Base-by-base conservation (phyloP, 2,329 filamentous ascomycete species). In the Tolypocladium endophyticum region DNA sequence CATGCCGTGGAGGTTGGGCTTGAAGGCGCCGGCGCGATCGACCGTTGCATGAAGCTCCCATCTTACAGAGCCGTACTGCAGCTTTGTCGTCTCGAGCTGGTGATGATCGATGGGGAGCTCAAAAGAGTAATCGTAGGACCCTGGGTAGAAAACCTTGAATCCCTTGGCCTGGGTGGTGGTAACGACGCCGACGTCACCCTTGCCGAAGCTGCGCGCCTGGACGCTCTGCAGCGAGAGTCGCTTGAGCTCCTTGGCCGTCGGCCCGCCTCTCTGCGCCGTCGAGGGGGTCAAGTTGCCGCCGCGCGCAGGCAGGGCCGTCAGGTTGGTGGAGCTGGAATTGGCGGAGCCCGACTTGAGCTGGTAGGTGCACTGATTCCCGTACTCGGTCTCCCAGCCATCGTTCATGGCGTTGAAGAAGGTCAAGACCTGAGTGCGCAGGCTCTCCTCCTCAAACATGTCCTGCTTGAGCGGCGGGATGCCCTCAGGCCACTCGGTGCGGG, bases 401-500 rank as follows among this genome's bases (percentile, higher is more conserved):
- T 85, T 82, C 69, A 82, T 77, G 55, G 89, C 88, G 68, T 97
- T 95, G 79, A 97, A 99, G 71, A 97, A 97, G 0, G 88, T 93
- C 74, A 91, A 86, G 23, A 86, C 93, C 69, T 97, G 92, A 47
- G 89, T 93, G 73, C 95, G 87, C 61, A 97, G 81, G 4, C 87
- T 90, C 65, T 94, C 89, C 63, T 90, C 89, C 70, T 97, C 92
- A 67, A 85, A 88, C 58, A 90, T 86, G 47, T 96, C 89, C 1
- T 87, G 82, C 72, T 96, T 96, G 60, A 87, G 82, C 0, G 92
- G 92, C 3, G 94, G 93, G 36, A 97, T 94, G 57, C 92, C 91
- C 77, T 97, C 94, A 20, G 94, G 93, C 94, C 94, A 99, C 70
- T 96, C 92, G 1, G 94, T 97, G 64, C 88, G 84, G 3, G 92